Conservation (phyloP, 306 rosid genomes). For the Neltuma alba region DNA sequence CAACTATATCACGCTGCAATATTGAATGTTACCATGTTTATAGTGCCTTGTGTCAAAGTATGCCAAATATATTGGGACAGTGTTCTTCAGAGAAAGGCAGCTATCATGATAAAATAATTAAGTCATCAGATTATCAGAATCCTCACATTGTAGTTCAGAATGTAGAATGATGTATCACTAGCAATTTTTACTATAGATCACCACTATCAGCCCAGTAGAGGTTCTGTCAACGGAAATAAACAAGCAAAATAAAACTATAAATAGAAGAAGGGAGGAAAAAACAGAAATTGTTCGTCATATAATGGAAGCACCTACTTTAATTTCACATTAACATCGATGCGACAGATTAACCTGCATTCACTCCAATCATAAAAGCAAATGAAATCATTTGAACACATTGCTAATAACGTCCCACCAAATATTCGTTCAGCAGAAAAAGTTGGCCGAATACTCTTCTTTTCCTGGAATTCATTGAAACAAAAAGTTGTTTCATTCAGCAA, state of each 20-base stretch:
- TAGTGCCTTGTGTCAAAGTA: neutral
- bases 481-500: too few relatives aligned
- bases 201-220: too few relatives aligned
- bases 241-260: too few relatives aligned
- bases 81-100: neutral
- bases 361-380: conserved; percentile 98
- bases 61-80: neutral
- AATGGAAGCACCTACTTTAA: conserved; percentile 62
- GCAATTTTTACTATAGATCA: too few relatives aligned
- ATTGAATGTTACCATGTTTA: too few relatives aligned
- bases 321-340: conserved; percentile 91
- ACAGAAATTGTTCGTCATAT: conserved; percentile 25
- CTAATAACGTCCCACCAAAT: conserved; percentile 82
- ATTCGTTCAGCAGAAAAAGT: too few relatives aligned
- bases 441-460: too few relatives aligned
- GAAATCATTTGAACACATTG: conserved; percentile 97
- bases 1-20: conserved; percentile 86
- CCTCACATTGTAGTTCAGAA: too few relatives aligned
- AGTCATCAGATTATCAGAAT: too few relatives aligned
- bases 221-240: too few relatives aligned
- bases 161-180: too few relatives aligned
- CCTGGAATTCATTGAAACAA: too few relatives aligned
- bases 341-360: conserved; percentile 91
- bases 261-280: neutral
- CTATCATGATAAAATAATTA: conserved; percentile 15